Conservation (phyloP, 371 early-diverging fungal species). For the Zancudomyces culisetae region DNA sequence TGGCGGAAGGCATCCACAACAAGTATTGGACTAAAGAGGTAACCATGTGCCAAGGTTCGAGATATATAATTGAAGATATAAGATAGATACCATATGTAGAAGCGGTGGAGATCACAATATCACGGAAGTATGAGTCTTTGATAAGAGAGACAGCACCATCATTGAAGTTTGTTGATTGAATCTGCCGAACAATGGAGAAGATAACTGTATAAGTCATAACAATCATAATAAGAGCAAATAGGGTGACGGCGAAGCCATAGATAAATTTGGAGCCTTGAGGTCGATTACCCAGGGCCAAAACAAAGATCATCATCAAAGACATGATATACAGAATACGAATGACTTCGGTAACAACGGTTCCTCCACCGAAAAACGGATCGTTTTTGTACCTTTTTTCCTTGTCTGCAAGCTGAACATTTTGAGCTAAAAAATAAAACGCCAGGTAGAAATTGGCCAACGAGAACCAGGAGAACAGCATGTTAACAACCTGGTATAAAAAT, state of each 20-base stretch:
- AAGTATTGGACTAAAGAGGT: slow-evolving; percentile 73
- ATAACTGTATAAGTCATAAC: slow-evolving; percentile 45
- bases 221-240: slow-evolving; percentile 57
- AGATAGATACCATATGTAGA: slow-evolving; percentile 79
- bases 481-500: slow-evolving; percentile 45
- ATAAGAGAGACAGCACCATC: slow-evolving; percentile 9
- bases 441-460: slow-evolving; percentile 65
- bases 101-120: slow-evolving; percentile 52
- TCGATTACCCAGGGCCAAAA: slow-evolving; percentile 77
- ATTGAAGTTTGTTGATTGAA: slow-evolving; percentile 25
- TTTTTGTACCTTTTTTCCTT: slow-evolving; percentile 7
- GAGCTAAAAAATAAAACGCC: slow-evolving; percentile 62
- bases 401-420: slow-evolving; percentile 24
- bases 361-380: slow-evolving; percentile 53
- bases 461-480: slow-evolving; percentile 60
- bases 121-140: slow-evolving; percentile 38
- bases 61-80: slow-evolving; percentile 46
- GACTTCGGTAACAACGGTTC: slow-evolving; percentile 34
- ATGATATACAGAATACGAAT: slow-evolving; percentile 51
- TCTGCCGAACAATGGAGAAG: slow-evolving; percentile 31
- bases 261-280: slow-evolving; percentile 69
- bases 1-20: slow-evolving; percentile 61
- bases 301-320: slow-evolving; percentile 53
- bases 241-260: slow-evolving; percentile 35
- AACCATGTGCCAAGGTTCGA: slow-evolving; percentile 88